Evolutionary conservation across 1,139 yeast genomes (phyloP), one percentile per base, ranked within the genome.

Genomic region (Candida sanyaensis): DNA sequence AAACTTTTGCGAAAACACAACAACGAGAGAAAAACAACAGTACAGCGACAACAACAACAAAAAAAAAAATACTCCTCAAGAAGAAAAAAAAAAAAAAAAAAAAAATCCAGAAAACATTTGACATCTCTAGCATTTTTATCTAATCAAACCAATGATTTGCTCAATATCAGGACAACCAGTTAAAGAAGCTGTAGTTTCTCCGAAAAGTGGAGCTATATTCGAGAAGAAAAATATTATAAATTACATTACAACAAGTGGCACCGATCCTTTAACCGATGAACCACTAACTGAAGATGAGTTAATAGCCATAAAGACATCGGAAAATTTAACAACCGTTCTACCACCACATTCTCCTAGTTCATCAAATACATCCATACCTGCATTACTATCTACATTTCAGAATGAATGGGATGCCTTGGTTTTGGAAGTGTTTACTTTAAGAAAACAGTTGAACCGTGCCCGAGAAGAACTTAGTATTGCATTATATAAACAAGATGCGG

Each of bases 401-500:
- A 83, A 84, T 50, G 97, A 92, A 62, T 92, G 96, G 92, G 97
- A 93, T 61, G 81, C 97, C 0, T 65, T 88, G 50, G 90, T 95
- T 33, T 69, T 92, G 48, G 98, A 93, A 61, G 76, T 87, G 41
- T 91, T 88, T 60, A 78, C 85, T 30, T 69, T 92, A 51, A 75
- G 95, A 53, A 88, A 88, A 61, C 92, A 86, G 56, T 72, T 92
- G 43, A 80, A 76, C 44, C 71, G 73, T 32, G 78, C 93, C 2
- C 77, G 87, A 52, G 82, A 86, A 58, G 95, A 90, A 59, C 68
- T 92, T 48, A 85, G 95, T 38, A 69, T 87, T 4, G 86, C 96
- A 0, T 69, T 91, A 37, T 91, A 90, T 60, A 88, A 85, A 56
- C 88, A 87, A 55, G 98, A 92, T 63, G 97, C 98, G 0, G 96